These are phyloP conservation scores for Dictyostelium firmibasis DNA, from an alignment of 78 protist species.

Conservation along the genomic window DNA sequence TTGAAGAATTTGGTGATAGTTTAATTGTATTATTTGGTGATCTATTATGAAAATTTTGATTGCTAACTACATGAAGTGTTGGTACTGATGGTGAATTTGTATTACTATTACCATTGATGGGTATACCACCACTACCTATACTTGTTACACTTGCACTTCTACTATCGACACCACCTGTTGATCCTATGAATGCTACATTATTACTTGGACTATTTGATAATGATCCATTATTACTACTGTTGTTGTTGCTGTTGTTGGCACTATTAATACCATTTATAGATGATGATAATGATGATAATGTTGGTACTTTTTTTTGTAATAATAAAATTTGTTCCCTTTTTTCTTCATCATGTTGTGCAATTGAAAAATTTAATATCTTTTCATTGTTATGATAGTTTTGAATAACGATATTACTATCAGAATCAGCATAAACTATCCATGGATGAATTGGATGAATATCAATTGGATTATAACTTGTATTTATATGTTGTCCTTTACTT, in stretches of 20 bases:
- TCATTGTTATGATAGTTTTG: conserved; percentile 54
- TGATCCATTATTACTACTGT: background rate
- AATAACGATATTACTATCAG: conserved; percentile 47
- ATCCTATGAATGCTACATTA: background rate
- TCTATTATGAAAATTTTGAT: background rate
- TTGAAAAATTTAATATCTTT: conserved; percentile 67
- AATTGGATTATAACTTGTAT: conserved; percentile 20
- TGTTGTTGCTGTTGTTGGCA: background rate
- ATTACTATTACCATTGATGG: background rate
- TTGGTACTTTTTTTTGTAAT: conserved; percentile 31
- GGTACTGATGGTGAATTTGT: conserved; percentile 15
- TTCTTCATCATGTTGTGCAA: conserved; percentile 69
- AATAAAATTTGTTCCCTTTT: conserved; percentile 17
- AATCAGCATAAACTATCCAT: conserved; percentile 57
- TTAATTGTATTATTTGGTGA: conserved; percentile 41
- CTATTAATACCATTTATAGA: background rate
- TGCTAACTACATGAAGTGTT: background rate
- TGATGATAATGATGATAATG: background rate
- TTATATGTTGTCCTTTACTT: conserved; percentile 25
- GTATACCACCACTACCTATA: background rate
- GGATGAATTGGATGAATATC: conserved; percentile 74
- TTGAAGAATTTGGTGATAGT: background rate
- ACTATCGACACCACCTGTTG: background rate
- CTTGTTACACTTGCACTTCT: background rate
- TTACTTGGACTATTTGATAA: background rate